A percentile compares a stretch with the other conserved stretches of the same genome.
Conservation (phyloP, 2,329 filamentous ascomycete genomes). For the Paraphaeosphaeria sporulosa region DNA sequence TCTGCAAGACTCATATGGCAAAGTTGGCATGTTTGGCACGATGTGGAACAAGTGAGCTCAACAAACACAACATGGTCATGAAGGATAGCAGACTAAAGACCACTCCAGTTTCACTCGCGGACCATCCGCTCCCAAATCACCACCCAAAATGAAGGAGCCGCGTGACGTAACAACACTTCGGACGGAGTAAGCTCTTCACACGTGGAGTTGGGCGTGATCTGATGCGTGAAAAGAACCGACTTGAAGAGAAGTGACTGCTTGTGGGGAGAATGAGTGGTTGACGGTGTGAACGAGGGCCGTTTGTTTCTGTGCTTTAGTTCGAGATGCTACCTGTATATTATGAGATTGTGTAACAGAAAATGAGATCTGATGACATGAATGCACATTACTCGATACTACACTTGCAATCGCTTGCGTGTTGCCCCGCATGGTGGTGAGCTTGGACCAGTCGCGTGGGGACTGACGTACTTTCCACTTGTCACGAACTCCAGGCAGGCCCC, state of each 20-base stretch:
- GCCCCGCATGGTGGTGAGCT: constrained; percentile 10
- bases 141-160: constrained; percentile 24
- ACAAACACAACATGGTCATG: background rate
- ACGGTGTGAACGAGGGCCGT: background rate
- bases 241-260: constrained; percentile 22
- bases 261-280: constrained; percentile 22
- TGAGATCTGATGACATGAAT: background rate
- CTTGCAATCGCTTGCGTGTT: background rate
- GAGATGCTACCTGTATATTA: constrained; percentile 13
- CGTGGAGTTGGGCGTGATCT: constrained; percentile 12
- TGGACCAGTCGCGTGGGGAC: constrained; percentile 22
- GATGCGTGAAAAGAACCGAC: constrained; percentile 23
- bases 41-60: constrained; percentile 46
- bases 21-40: constrained; percentile 40
- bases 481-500: background rate
- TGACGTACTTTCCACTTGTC: constrained; percentile 22
- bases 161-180: constrained; percentile 38
- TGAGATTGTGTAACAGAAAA: background rate
- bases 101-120: constrained; percentile 43
- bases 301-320: background rate
- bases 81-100: constrained; percentile 21
- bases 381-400: background rate
- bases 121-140: constrained; percentile 16
- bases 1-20: constrained; percentile 43
- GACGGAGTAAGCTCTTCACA: constrained; percentile 22